A percentile compares a stretch with the other conserved stretches of the same genome.
Evolutionary conservation across 768 basidiomycete genomes (phyloP).

Genomic region (Kwoniella bestiolae): DNA sequence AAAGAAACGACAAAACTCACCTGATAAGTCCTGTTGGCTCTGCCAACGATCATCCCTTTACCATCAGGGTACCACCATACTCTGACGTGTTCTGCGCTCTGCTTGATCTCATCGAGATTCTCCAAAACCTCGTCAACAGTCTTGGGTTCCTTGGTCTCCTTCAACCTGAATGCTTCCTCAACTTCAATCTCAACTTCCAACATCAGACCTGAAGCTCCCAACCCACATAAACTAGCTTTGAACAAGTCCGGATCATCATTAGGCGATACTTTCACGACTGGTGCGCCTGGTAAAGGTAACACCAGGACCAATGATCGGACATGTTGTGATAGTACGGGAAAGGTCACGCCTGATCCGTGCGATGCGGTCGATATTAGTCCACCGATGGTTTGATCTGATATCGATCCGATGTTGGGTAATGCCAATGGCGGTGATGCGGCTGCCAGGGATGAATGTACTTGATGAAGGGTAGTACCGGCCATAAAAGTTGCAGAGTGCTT

Average conservation of each 20-base stretch:
- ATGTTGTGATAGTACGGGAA: slow-evolving; percentile 73
- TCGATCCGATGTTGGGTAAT: slow-evolving; percentile 90
- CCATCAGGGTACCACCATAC: slow-evolving; percentile 94
- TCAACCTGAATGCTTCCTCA: slow-evolving; percentile 78
- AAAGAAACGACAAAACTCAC: slow-evolving; percentile 59
- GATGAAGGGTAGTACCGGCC: slow-evolving; percentile 64
- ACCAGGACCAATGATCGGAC: slow-evolving; percentile 77
- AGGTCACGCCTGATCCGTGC: slow-evolving; percentile 84
- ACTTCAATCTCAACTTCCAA: slow-evolving; percentile 76
- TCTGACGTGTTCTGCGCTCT: slow-evolving; percentile 81
- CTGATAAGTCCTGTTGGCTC: slow-evolving; percentile 75
- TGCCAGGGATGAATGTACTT: slow-evolving; percentile 72
- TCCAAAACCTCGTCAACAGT: slow-evolving; percentile 61
- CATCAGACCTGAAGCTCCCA: slow-evolving; percentile 89
- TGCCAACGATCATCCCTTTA: slow-evolving; percentile 71
- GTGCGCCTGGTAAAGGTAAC: slow-evolving; percentile 68
- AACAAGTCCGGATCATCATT: slow-evolving; percentile 75
- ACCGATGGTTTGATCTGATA: slow-evolving; percentile 92
- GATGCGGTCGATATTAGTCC: slow-evolving; percentile 93
- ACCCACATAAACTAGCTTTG: slow-evolving; percentile 83
- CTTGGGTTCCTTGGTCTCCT: slow-evolving; percentile 69
- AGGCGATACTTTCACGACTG: slow-evolving; percentile 68
- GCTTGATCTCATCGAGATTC: slow-evolving; percentile 54
- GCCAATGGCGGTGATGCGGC: slow-evolving; percentile 67
- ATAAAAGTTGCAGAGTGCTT: slow-evolving; percentile 43